A percentile compares a stretch with the other conserved stretches of the same genome.
phyloP scores from a whole-genome alignment of 179 eudicot genomes.

The Silene vulgaris region DNA sequence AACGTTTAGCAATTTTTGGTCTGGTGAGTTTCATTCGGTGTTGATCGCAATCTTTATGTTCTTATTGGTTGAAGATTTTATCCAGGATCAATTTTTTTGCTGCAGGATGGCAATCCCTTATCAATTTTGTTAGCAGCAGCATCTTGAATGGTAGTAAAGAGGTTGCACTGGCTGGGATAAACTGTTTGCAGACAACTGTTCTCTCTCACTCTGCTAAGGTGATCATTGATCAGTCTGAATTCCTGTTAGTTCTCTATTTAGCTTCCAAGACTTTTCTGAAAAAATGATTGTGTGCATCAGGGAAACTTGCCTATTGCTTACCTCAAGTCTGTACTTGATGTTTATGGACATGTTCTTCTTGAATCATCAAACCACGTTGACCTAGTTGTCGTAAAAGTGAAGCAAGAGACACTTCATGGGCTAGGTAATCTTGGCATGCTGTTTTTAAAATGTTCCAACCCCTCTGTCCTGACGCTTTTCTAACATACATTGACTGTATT shows the following conservation, averaged over 20 bases:
- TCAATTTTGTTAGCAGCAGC: constrained; percentile 62
- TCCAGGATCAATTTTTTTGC: constrained; percentile 10
- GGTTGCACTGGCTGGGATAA: constrained; percentile 91
- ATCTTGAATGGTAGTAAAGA: constrained; percentile 84
- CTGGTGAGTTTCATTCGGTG: constrained; percentile 43
- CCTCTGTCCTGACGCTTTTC: background rate
- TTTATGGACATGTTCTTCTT: constrained; percentile 65
- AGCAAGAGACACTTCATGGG: constrained; percentile 90
- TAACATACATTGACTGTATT: background rate
- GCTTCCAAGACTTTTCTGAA: constrained; percentile 19
- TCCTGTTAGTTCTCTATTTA: background rate
- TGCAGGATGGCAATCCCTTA: constrained; percentile 93
- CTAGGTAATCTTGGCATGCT: constrained; percentile 55
- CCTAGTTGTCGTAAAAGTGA: constrained; percentile 57
- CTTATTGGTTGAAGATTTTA: background rate
- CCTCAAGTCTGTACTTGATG: constrained; percentile 77
- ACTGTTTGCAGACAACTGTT: constrained; percentile 83
- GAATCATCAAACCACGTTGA: constrained; percentile 43
- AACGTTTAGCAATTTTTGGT: constrained; percentile 72
- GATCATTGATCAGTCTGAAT: constrained; percentile 12
- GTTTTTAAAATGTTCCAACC: background rate
- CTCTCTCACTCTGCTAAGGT: constrained; percentile 90
- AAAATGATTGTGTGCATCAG: constrained; percentile 39
- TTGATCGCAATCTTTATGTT: background rate
- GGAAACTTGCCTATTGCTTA: constrained; percentile 80